Evolutionary conservation across 225 moss, liverwort and hornwort species (phyloP), one percentile per base, ranked within the genome.

Genomic region (Ulota crispa): DNA sequence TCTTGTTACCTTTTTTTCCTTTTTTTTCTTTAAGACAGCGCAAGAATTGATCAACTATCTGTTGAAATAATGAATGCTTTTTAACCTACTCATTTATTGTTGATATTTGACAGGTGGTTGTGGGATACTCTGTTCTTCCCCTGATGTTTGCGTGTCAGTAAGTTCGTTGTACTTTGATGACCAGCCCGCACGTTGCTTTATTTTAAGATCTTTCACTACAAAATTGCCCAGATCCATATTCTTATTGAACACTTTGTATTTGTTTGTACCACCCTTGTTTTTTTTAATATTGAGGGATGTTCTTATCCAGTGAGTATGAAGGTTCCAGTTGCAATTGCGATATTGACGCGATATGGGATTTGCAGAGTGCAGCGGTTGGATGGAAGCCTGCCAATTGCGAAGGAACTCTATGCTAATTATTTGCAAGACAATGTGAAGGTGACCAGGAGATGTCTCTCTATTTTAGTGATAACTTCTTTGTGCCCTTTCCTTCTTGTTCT

Each of bases 71-170:
- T 36, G 45, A 21, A 61, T 45, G 6, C 11, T 77, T 70, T 81
- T 70, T 28, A n/a, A 69, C 69, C 30, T 67, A 30, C 74, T 75
- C 45, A 72, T 53, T 52, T 78, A 60, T 60, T 84, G n/a, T 81
- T 81, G 66, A 61, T 82, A 55, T 72, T 65, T 94, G 75, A 60
- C 93, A 97, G 95, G 93, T 97, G 26, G 90, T 98, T 28, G 89
- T 98, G 80, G 95, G 97, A 68, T 98, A 95, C 84, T 93, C 97
- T 82, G 97, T 95, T 76, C 92, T 98, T 86, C 97, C 97, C 55
- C 79, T 98, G 59, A 81, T 94, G 66, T 87, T 94, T 82, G 93
- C 91, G 78, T 92, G 89, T 42, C 97, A 98, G 97, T 97, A 92
- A 89, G 97, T 91, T 68, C 70, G 34, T 42, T 83, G 20, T 69